Evolutionary conservation across 2,329 filamentous ascomycete genomes (phyloP), one percentile per base, ranked within the genome.

Genomic region (Hawksworthiomyces lignivorus): DNA sequence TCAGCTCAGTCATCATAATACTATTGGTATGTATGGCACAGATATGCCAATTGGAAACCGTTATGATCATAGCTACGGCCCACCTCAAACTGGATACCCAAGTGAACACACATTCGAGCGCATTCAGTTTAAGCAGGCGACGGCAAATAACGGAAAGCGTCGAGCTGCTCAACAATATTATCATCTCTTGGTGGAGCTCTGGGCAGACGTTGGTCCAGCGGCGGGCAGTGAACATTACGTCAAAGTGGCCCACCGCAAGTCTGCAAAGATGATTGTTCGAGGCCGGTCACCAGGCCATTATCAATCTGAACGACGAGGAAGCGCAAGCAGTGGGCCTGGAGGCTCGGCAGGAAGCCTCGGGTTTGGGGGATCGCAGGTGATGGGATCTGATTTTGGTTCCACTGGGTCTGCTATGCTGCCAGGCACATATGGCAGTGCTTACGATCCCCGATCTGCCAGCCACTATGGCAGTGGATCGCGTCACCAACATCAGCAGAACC

Each of bases 61-160:
- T 21, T 76, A 72, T 49, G 62, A 70, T 2, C 67, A 69, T 45
- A 55, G 56, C 39, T 65, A 69, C 53, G 56, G 60, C 26, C 62
- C 66, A 50, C 50, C 56, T 35, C 43, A 62, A 45, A 54, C 57
- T 36, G 56, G 62, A 0, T 62, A 64, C 14, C 66, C 70, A 5
- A 72, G 65, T 7, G 75, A 79, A 50, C 71, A 78, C 48, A 77
- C 72, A 0, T 96, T 94, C 57, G 88, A 95, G 57, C 80, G 89
- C 10, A 92, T 95, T 39, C 88, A 95, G 54, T 96, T 95, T 73
- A 94, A 94, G 60, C 86, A 87, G 50, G 88, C 89, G 1, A 95
- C 88, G 0, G 87, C 87, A 19, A 96, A 95, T 65, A 96, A 96
- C 52, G 88, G 88, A 35, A 94, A 94, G 61, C 75, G 89, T 51